A percentile compares a stretch with the other conserved stretches of the same genome.
phyloP scores from a whole-genome alignment of 768 basidiomycete genomes.

The Gelatoporia subvermispora region DNA sequence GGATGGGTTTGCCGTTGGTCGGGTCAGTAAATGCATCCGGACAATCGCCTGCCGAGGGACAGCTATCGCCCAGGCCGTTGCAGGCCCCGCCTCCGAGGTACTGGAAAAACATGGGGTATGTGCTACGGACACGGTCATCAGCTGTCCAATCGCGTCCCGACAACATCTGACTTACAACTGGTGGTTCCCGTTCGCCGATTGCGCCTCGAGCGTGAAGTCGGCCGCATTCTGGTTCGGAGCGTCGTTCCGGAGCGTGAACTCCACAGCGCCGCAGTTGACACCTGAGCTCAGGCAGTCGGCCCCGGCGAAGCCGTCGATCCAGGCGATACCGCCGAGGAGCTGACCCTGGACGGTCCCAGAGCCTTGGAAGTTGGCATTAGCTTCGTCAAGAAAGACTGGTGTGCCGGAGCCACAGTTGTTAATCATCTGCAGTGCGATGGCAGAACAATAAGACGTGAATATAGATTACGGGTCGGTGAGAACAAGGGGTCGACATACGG shows the following conservation, averaged over 20 bases:
- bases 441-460: too few relatives aligned
- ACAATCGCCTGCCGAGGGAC: not conserved
- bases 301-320: not conserved
- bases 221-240: too few relatives aligned
- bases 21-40: not conserved
- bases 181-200: too few relatives aligned
- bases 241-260: too few relatives aligned
- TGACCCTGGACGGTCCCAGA: not conserved
- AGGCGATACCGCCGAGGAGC: constrained; percentile 1
- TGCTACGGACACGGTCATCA: not conserved
- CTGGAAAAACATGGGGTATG: not conserved
- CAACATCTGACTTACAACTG: too few relatives aligned
- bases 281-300: not conserved
- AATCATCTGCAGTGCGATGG: too few relatives aligned
- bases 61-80: not conserved
- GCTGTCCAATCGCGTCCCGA: not conserved
- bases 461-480: too few relatives aligned
- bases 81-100: not conserved
- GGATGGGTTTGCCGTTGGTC: not conserved
- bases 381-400: constrained; percentile 1
- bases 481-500: too few relatives aligned
- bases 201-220: too few relatives aligned
- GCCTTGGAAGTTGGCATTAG: not conserved
- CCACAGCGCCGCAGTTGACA: not conserved
- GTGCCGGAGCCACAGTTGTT: not conserved